Evolutionary conservation across 192 early-diverging fungal genomes (phyloP).

Genomic region (Dissophora globulifera): DNA sequence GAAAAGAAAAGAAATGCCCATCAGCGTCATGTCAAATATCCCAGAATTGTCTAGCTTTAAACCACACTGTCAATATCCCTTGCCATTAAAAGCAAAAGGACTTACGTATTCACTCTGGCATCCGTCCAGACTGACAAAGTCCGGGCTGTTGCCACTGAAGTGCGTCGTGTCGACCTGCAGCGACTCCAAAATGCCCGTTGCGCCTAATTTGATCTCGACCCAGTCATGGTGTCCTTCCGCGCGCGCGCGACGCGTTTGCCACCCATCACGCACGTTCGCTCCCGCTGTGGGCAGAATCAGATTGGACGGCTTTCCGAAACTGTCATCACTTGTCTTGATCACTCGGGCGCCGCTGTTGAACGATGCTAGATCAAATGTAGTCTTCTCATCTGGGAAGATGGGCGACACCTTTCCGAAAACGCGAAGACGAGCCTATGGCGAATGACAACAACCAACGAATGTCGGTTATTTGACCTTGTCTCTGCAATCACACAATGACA

Average conservation of each 20-base stretch:
- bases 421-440: slow-evolving; percentile 73
- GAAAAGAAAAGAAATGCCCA: not conserved
- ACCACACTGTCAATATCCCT: too few species aligned
- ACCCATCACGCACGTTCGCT: slow-evolving; percentile 87
- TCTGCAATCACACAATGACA: too few species aligned
- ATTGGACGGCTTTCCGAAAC: slow-evolving; percentile 83
- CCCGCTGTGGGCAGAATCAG: slow-evolving; percentile 82
- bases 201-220: slow-evolving; percentile 83
- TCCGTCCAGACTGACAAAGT: slow-evolving; percentile 77
- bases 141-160: slow-evolving; percentile 94
- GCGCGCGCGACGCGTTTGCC: slow-evolving; percentile 91
- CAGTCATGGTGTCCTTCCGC: slow-evolving; percentile 81
- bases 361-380: slow-evolving; percentile 72
- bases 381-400: slow-evolving; percentile 58
- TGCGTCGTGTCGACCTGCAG: slow-evolving; percentile 86
- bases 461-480: too few species aligned
- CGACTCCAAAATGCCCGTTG: slow-evolving; percentile 71
- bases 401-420: slow-evolving; percentile 80
- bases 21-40: too few species aligned
- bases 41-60: too few species aligned
- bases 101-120: slow-evolving; percentile 62
- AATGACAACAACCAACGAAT: too few species aligned
- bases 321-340: slow-evolving; percentile 79
- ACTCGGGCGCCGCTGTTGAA: slow-evolving; percentile 74
- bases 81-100: not conserved